Evolutionary conservation across 2,329 filamentous ascomycete species (phyloP), one percentile per base, ranked within the genome.

Genomic region (Nectriaceae sp.): DNA sequence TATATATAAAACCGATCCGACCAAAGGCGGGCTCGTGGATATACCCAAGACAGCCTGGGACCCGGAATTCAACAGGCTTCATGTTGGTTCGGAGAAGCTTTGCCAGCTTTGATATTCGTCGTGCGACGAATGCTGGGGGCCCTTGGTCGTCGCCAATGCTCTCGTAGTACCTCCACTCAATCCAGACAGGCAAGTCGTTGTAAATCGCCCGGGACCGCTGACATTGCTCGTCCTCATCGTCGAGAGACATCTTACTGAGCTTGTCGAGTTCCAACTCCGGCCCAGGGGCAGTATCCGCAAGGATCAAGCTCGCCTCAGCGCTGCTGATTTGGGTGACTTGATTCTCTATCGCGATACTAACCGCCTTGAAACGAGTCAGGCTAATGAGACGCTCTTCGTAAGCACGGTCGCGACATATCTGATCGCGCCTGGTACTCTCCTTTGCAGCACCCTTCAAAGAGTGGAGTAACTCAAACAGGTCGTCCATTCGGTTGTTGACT

Each of bases 151-250:
- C 43, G 20, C 18, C 36, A 13, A 21, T 19, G 11, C 8, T n/a
- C 20, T 45, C 22, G 19, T 45, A 40, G 36, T 45, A 45, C 15
- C 43, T 45, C 43, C 43, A 45, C 22, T 45, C 43, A 19, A 45
- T 21, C 43, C 43, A 45, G 1, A 45, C 42, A 18, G 26, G 11
- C 8, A 18, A 13, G 13, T 13, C 20, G 19, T 19, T 22, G 21
- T 37, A 37, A 19, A 37, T 16, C 15, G 31, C 21, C 10, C 29
- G 31, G n/a, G 21, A 37, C 3, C 31, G 33, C 21, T 19, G 42
- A 8, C 3, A 15, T 21, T 37, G 18, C 11, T 20, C 22, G 19
- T 16, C 21, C 10, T 41, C 20, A 3, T 26, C 42, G 20, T 44
- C 15, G 24, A 21, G 11, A 16, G 4, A 4, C 15, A 40, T 11